These are phyloP conservation scores for Populus davidiana DNA, from an alignment of 345 rosid genomes.

Conservation along the genomic window DNA sequence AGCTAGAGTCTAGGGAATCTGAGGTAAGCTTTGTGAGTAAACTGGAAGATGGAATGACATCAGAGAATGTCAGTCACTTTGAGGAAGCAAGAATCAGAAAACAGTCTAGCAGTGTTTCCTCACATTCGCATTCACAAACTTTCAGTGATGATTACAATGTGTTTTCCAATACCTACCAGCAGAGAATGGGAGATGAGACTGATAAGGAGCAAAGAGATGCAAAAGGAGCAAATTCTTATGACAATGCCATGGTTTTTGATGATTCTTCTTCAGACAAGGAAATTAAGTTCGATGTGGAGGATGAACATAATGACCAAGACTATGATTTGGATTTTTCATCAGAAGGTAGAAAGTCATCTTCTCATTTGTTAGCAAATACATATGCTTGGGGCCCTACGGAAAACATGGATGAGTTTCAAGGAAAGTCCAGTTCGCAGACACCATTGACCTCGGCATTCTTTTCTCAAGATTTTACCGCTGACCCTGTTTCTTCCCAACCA, in stretches of 20 bases:
- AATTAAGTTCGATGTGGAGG: slow-evolving; percentile 41
- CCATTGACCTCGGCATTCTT: slow-evolving; percentile 37
- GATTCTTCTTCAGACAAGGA: slow-evolving; percentile 56
- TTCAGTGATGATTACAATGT: slow-evolving; percentile 32
- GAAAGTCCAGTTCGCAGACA: slow-evolving; percentile 33
- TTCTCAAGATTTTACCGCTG: slow-evolving; percentile 39
- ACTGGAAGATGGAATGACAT: slow-evolving; percentile 15
- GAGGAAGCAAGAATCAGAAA: slow-evolving; percentile 30
- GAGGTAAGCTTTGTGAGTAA: slow-evolving; percentile 25
- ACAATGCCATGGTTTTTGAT: slow-evolving; percentile 53
- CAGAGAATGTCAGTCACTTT: slow-evolving; percentile 21
- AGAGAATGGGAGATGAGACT: slow-evolving; percentile 17
- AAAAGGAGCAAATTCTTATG: slow-evolving; percentile 26
- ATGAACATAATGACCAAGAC: slow-evolving; percentile 23
- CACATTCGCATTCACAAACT: slow-evolving; percentile 37
- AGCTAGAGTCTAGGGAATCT: slow-evolving; percentile 40
- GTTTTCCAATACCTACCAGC: slow-evolving; percentile 28
- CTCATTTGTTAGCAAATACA: slow-evolving; percentile 27
- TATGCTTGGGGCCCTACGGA: slow-evolving; percentile 34
- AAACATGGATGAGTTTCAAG: slow-evolving; percentile 16
- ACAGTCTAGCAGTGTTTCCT: slow-evolving; percentile 41
- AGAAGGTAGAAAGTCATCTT: slow-evolving; percentile 34
- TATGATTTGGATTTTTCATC: slow-evolving; percentile 34
- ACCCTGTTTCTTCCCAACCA: slow-evolving; percentile 37
- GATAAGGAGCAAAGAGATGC: slow-evolving; percentile 40